Base-by-base conservation (phyloP, 129 eudicot genomes). In the Scalesia atractyloides region DNA sequence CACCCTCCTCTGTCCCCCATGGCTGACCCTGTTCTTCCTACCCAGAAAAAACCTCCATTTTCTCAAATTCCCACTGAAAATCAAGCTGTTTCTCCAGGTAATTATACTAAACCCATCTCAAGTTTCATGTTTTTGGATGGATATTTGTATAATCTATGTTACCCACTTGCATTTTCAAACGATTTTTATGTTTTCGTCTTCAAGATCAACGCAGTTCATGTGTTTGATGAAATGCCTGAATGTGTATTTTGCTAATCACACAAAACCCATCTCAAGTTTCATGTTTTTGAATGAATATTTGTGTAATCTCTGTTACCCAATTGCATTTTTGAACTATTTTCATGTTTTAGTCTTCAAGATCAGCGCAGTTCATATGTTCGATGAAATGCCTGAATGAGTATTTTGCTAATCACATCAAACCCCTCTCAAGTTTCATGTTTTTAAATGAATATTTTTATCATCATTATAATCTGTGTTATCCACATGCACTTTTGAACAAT, bases 1-100 rank as follows among this genome's bases (percentile, higher is more conserved):
- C 63, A 69, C 73, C 91, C 97, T 16, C 94, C 97, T 18, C 73
- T 78, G 17, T 66, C 86, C 15, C 70, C 76, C 68, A 74, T 75
- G 61, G 56, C 79, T 52, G 85, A 86, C 79, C 96, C 96, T 5
- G 82, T 88, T 83, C 82, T 86, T 76, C 96, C 95, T 64, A 81
- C 86, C 34, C 76, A 87, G 63, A 79, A 85, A 70, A 73, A 79
- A 37, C 97, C 83, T 69, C 97, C 89, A 24, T 75, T 83, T 83
- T 82, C 89, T 68, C 89, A 85, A 47, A 70, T 77, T 52, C 79
- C 87, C 70, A 57, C 83, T 5, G 66, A 75, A 48, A 66, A 60
- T 59, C 46, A 64, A 20, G 82, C 97, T 76, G 78, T 72, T 62
- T 79, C 95, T 72, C 83, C 91, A 79, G 97, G 97, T 91, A 77